Percentiles rank a stretch among this genome's conserved stretches.
phyloP scores from a whole-genome alignment of 2,329 filamentous ascomycete species.

The Ophiobolus disseminans region DNA sequence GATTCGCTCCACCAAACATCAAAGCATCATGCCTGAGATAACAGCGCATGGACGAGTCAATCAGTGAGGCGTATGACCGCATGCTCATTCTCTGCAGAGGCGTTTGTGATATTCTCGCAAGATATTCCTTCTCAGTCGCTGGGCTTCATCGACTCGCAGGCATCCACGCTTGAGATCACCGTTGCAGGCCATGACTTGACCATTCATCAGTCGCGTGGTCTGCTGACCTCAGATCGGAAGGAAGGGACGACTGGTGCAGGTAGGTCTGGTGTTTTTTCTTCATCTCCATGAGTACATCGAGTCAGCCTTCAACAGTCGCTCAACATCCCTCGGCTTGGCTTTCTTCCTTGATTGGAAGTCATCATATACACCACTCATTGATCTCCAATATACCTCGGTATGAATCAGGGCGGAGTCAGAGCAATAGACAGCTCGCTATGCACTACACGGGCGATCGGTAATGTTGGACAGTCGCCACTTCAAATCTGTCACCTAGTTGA shows the following conservation, averaged over 20 bases:
- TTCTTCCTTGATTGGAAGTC: conserved; percentile 8
- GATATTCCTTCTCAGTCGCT: conserved; percentile 70
- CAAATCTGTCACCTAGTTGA: too few species aligned
- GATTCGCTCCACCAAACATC: conserved; percentile 23
- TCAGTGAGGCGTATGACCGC: not conserved
- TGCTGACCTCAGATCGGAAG: conserved; percentile 77
- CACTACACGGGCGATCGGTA: too few species aligned
- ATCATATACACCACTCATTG: not conserved
- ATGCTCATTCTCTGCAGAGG: conserved; percentile 65
- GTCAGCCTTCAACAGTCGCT: conserved; percentile 1
- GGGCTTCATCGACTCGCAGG: conserved; percentile 81
- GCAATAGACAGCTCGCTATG: too few species aligned
- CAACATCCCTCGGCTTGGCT: conserved; percentile 31
- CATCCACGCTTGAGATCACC: conserved; percentile 68
- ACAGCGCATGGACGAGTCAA: not conserved
- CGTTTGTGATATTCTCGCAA: conserved; percentile 84
- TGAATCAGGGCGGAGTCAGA: too few species aligned
- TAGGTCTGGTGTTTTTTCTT: conserved; percentile 38
- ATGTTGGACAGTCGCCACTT: too few species aligned
- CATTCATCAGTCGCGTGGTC: conserved; percentile 81
- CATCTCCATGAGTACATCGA: conserved; percentile 12
- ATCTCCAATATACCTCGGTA: too few species aligned
- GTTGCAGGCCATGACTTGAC: conserved; percentile 74
- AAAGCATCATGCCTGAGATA: not conserved
- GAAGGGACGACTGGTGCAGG: conserved; percentile 77